Percentiles rank a stretch among this genome's conserved stretches.
Conservation (phyloP, 306 rosid genomes). For the Inga leiocalycina region DNA sequence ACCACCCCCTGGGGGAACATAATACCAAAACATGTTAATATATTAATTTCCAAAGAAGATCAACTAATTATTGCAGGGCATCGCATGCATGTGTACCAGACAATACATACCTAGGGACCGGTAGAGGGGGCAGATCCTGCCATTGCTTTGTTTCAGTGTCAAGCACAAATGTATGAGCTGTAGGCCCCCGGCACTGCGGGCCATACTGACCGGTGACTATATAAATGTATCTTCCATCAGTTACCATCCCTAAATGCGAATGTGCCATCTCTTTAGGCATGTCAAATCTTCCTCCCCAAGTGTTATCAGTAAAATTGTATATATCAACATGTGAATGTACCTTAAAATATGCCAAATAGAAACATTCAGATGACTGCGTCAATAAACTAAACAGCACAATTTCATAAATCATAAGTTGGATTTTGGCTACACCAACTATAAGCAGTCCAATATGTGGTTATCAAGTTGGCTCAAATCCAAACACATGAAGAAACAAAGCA, state of each 20-base stretch:
- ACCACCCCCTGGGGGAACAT: neutral
- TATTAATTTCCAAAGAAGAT: conserved; percentile 20
- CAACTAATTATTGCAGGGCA: neutral
- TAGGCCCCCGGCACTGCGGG: conserved; percentile 94
- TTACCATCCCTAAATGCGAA: conserved; percentile 89
- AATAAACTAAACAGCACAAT: neutral
- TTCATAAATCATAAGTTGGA: neutral
- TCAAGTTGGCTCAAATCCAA: conserved; percentile 10
- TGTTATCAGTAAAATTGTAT: conserved; percentile 68
- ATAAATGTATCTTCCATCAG: conserved; percentile 86
- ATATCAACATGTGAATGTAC: conserved; percentile 95
- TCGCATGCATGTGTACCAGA: neutral
- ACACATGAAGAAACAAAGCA: conserved; percentile 10
- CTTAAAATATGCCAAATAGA: conserved; percentile 40
- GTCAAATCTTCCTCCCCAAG: conserved; percentile 77
- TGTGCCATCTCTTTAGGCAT: conserved; percentile 98
- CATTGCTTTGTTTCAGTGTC: conserved; percentile 79
- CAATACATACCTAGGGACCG: conserved; percentile 67
- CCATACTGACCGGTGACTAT: conserved; percentile 88
- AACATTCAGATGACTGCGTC: conserved; percentile 7
- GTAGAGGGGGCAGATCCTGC: conserved; percentile 73
- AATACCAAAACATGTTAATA: neutral
- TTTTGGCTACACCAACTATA: neutral
- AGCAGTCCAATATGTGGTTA: neutral
- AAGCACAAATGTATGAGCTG: conserved; percentile 74